Conservation (phyloP, 2,329 filamentous ascomycete genomes). For the Coleophoma crateriformis region DNA sequence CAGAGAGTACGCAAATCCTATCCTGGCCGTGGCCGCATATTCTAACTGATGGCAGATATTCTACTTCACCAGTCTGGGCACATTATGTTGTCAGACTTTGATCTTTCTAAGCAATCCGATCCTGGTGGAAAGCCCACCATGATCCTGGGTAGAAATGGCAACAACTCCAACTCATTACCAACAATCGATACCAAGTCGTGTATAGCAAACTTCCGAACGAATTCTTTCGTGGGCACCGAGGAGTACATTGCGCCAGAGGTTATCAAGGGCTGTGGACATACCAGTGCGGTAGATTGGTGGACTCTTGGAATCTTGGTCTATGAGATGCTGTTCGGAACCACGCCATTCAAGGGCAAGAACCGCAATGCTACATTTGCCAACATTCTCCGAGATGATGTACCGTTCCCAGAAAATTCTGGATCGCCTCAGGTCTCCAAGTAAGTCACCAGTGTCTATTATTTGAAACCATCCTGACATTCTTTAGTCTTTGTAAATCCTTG, state of each 20-base stretch:
- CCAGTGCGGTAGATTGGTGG: conserved; percentile 99
- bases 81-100: conserved; percentile 99
- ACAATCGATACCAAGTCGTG: conserved; percentile 99
- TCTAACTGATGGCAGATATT: conserved; percentile 64
- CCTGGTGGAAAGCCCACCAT: conserved; percentile 94
- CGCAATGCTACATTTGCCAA: conserved; percentile 97
- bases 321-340: conserved; percentile 98
- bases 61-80: conserved; percentile 97
- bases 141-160: conserved; percentile 82
- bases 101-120: conserved; percentile 95
- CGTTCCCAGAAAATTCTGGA: conserved; percentile 85
- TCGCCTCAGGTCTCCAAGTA: conserved; percentile 88
- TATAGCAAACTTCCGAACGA: conserved; percentile 96
- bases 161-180: conserved; percentile 78
- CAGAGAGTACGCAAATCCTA: conserved; percentile 66
- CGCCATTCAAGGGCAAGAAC: conserved; percentile 99
- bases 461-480: conserved; percentile 24
- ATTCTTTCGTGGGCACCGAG: conserved; percentile 97
- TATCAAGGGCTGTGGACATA: conserved; percentile 97
- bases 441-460: conserved; percentile 31
- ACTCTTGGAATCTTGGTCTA: conserved; percentile 95
- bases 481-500: conserved; percentile 88
- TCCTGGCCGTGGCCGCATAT: no score
- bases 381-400: conserved; percentile 90
- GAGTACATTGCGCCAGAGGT: conserved; percentile 99